Evolutionary conservation across 2,329 filamentous ascomycete species (phyloP).

Genomic region (Fusarium sp.): DNA sequence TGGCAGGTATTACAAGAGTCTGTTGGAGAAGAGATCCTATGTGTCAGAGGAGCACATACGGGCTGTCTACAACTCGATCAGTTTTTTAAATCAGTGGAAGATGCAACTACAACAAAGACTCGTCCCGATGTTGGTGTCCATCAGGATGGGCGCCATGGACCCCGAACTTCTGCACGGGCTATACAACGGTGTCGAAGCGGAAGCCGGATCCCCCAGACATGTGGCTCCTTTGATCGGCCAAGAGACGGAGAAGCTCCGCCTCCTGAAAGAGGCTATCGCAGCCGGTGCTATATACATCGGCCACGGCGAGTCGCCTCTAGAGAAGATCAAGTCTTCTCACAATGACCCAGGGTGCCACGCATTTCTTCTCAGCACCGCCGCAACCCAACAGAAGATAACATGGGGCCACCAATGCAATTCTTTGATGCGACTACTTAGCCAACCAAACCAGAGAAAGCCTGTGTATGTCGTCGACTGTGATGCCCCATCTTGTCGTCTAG

Average conservation of each 20-base stretch:
- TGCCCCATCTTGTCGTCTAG: background rate
- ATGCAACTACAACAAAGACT: background rate
- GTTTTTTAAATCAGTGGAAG: background rate
- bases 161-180: background rate
- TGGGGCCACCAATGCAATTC: slow-evolving; percentile 5
- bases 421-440: slow-evolving; percentile 11
- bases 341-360: background rate
- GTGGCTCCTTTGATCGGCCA: background rate
- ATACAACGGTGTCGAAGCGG: fast-evolving
- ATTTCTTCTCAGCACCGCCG: slow-evolving; percentile 12
- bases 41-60: slow-evolving; percentile 10
- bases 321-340: background rate
- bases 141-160: background rate
- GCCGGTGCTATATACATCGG: slow-evolving; percentile 30
- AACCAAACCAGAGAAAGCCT: background rate
- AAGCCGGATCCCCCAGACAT: background rate
- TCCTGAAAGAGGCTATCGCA: background rate
- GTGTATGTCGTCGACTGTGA: slow-evolving; percentile 37
- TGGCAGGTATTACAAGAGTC: slow-evolving; percentile 3
- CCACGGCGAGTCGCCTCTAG: slow-evolving; percentile 19
- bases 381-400: background rate
- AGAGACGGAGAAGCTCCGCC: slow-evolving; percentile 26
- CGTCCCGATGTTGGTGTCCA: background rate
- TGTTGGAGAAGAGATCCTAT: slow-evolving; percentile 8
- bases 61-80: background rate